Evolutionary conservation across 768 basidiomycete species (phyloP), one percentile per base, ranked within the genome.

Genomic region (Mycena floridula): DNA sequence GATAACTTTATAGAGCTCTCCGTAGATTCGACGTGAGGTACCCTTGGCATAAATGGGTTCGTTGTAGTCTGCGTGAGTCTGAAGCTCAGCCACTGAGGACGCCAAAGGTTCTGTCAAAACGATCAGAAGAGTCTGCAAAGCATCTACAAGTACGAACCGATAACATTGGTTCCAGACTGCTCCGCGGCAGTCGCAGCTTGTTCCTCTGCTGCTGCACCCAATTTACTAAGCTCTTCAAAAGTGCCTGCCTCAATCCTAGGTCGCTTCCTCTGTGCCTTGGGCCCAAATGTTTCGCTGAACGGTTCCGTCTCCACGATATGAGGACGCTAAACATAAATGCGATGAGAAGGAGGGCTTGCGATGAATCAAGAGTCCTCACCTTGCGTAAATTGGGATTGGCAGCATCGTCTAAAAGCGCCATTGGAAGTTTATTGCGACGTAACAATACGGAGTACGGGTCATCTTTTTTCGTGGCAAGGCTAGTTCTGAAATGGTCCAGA

Each of bases 1-100:
- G 58, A 99, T 92, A 52, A 99, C 95, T 64, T 99, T 99, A 77
- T 99, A 98, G 6, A 98, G 71, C 63, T 99, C 95, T 47, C 93
- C 94, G 65, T 96, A 98, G 49, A 99, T 99, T 18, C 95, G 83
- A 26, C 87, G 76, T 9, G 92, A 95, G 1, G 94, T 97, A 27
- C 95, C 95, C 64, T 98, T 98, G 41, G 85, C 79, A 57, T 92
- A 96, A 46, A 95, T 91, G 8, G 93, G 91, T 54, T 95, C 93
- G 54, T 84, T 82, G 55, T 78, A 76, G 56, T 89, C 85, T 1
- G 87, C 85, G 50, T 90, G 84, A 0, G 82, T 85, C 43, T 73
- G 72, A 43, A 72, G 68, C 46, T 77, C 77, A 1, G 67, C 65
- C 8, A 75, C 57, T 0, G 75, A 64, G 5, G 74, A 76, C 25